Conservation (phyloP, 2,329 filamentous ascomycete genomes). For the Monosporascus sp. region DNA sequence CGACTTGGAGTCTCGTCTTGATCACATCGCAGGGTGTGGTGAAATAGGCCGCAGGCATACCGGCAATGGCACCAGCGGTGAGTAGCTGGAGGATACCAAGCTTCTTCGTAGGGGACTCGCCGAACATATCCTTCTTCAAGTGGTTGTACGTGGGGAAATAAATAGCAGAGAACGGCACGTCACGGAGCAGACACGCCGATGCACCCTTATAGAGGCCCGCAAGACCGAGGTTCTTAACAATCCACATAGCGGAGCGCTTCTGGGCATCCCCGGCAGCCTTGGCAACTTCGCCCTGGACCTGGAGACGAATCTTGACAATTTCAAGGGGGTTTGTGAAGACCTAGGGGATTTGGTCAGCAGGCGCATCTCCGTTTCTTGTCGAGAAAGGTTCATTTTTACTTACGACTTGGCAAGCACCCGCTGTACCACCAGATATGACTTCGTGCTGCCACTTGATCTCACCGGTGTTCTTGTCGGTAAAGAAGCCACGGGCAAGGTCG, state of each 20-base stretch:
- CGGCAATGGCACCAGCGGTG: constrained; percentile 88
- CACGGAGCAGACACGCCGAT: constrained; percentile 86
- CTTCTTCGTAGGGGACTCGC: constrained; percentile 81
- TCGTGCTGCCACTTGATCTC: constrained; percentile 68
- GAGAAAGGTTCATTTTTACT: constrained; percentile 33
- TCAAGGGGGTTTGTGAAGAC: constrained; percentile 97
- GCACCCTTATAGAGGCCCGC: constrained; percentile 96
- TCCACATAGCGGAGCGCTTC: constrained; percentile 94
- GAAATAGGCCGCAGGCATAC: constrained; percentile 88
- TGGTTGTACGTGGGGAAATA: constrained; percentile 98
- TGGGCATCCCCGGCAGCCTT: constrained; percentile 78
- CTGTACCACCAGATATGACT: constrained; percentile 79
- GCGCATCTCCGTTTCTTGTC: background rate
- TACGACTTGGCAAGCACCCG: constrained; percentile 94
- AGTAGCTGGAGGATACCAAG: constrained; percentile 87
- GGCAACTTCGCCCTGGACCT: constrained; percentile 92
- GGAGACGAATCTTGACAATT: constrained; percentile 98
- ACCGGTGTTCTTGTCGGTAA: constrained; percentile 68
- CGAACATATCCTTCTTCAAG: constrained; percentile 88
- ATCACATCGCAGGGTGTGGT: constrained; percentile 98
- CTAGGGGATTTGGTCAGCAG: constrained; percentile 26
- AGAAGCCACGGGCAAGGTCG: constrained; percentile 74
- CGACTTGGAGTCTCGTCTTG: constrained; percentile 96
- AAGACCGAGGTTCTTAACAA: constrained; percentile 89
- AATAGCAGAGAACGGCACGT: constrained; percentile 96